These are phyloP conservation scores for Cercospora sp. DNA, from an alignment of 2,329 filamentous ascomycete species.

Conservation along the genomic window DNA sequence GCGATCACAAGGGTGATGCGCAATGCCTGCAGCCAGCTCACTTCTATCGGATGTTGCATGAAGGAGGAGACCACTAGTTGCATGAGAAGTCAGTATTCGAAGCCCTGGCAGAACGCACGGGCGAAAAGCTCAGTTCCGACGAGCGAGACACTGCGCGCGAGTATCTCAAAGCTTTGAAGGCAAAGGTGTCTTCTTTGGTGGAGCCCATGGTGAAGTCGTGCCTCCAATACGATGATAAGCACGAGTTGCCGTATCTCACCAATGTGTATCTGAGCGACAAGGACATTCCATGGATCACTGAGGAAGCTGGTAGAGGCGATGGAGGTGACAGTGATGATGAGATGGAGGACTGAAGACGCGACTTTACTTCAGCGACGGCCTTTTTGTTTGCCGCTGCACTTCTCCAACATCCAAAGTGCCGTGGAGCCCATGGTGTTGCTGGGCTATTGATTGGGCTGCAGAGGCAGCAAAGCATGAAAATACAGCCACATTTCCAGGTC, in stretches of 20 bases:
- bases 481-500: not conserved
- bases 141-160: not conserved
- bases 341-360: not conserved
- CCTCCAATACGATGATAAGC: not conserved
- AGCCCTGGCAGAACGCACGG: not conserved
- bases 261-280: conserved; percentile 3
- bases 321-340: not conserved
- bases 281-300: not conserved
- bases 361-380: not conserved
- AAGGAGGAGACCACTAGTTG: conserved; percentile 36
- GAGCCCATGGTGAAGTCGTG: not conserved
- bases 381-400: not conserved
- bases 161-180: conserved; percentile 10
- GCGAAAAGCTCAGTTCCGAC: not conserved
- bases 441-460: not conserved
- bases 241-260: conserved; percentile 8
- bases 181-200: not conserved
- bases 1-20: conserved; percentile 13
- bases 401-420: not conserved
- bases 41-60: conserved; percentile 36
- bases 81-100: conserved; percentile 20
- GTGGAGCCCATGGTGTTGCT: too few species aligned
- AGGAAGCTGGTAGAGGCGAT: not conserved
- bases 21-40: conserved; percentile 23
- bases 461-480: not conserved